Conservation (phyloP, 139 green algal genomes). For the Chlorella sp. region DNA sequence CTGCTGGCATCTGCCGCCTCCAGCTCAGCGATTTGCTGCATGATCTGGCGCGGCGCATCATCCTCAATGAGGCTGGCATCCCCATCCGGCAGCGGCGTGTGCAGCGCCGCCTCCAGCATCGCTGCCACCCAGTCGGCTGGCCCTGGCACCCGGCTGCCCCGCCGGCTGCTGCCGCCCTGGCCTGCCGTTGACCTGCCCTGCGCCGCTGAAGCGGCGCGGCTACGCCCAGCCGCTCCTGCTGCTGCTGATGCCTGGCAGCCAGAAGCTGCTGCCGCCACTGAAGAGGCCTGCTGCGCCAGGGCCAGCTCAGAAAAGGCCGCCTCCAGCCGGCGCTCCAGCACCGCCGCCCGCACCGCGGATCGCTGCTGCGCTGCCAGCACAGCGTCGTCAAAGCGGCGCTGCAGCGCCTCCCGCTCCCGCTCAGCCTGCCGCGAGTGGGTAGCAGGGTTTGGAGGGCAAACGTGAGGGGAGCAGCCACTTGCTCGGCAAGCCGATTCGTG, state of each 20-base stretch:
- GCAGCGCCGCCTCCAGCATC: slow-evolving; percentile 18
- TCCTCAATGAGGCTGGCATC: slow-evolving; percentile 6
- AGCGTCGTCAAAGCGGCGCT: slow-evolving; percentile 77
- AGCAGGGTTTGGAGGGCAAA: background rate
- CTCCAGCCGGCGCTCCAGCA: slow-evolving; percentile 78
- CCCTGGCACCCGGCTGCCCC: background rate
- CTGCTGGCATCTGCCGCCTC: slow-evolving; percentile 8
- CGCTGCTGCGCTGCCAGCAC: slow-evolving; percentile 89
- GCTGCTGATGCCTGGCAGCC: too few species aligned
- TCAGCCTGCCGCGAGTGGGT: slow-evolving; percentile 62
- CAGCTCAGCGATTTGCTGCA: slow-evolving; percentile 16
- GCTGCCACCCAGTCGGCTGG: background rate
- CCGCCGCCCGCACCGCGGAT: slow-evolving; percentile 52
- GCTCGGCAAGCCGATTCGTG: too few species aligned
- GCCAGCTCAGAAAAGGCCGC: slow-evolving; percentile 68
- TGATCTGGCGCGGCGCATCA: background rate
- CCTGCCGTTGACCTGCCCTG: too few species aligned
- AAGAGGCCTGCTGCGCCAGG: slow-evolving; percentile 75
- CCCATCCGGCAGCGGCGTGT: slow-evolving; percentile 23
- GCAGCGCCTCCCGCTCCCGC: slow-evolving; percentile 81
- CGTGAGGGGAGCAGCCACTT: too few species aligned
- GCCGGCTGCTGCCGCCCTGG: background rate
- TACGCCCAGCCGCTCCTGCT: too few species aligned
- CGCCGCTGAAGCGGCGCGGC: too few species aligned
- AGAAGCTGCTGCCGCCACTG: too few species aligned